These are phyloP conservation scores for Cetradonia linearis DNA, from an alignment of 495 filamentous ascomycete species.

Conservation along the genomic window DNA sequence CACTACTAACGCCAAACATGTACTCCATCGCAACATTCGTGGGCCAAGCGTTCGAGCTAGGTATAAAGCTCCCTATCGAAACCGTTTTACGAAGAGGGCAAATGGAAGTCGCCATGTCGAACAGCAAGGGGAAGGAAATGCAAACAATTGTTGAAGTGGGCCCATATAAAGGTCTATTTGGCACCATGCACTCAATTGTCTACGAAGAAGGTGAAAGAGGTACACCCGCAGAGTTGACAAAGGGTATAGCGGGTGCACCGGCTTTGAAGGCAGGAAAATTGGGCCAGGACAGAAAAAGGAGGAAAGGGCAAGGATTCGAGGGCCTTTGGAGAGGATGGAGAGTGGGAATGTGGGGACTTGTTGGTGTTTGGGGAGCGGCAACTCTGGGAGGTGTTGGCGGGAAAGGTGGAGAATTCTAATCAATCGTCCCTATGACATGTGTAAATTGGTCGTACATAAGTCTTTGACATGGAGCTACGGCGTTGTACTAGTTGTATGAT, in stretches of 20 bases:
- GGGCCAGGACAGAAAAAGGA: constrained; percentile 35
- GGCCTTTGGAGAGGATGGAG: constrained; percentile 92
- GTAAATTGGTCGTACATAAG: neutral
- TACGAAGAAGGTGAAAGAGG: constrained; percentile 62
- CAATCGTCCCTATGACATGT: neutral
- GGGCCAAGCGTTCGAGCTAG: constrained; percentile 65
- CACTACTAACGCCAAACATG: constrained; percentile 63
- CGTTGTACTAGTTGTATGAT: constrained; percentile 1
- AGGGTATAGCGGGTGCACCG: constrained; percentile 15
- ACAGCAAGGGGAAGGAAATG: constrained; percentile 37
- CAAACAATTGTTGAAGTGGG: constrained; percentile 66
- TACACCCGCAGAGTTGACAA: constrained; percentile 11
- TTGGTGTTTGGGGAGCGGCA: constrained; percentile 72
- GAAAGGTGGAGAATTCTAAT: constrained; percentile 44
- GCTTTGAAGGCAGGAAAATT: constrained; percentile 26
- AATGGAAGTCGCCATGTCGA: constrained; percentile 42
- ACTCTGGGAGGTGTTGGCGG: constrained; percentile 45
- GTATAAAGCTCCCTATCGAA: constrained; percentile 78
- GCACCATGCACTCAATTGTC: constrained; percentile 80
- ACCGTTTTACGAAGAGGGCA: constrained; percentile 85
- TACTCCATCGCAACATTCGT: constrained; percentile 73
- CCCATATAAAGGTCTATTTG: constrained; percentile 67
- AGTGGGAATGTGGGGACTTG: constrained; percentile 88
- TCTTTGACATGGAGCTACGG: constrained; percentile 8
- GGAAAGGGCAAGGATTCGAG: constrained; percentile 67